Evolutionary conservation across 192 early-diverging fungal genomes (phyloP).

Genomic region (Lobosporangium transversale): DNA sequence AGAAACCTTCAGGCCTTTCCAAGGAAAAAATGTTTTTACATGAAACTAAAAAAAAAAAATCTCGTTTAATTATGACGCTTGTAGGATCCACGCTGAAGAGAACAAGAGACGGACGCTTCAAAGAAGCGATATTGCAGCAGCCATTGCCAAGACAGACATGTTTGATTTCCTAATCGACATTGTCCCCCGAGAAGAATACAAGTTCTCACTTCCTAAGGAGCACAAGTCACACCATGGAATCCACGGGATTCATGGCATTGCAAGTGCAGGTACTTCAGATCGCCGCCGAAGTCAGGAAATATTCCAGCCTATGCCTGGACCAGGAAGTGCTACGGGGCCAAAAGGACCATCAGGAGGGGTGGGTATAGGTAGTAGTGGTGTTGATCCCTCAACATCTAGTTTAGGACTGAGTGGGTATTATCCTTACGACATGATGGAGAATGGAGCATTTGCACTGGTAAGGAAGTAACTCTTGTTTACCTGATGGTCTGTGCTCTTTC

Average conservation of each 20-base stretch:
- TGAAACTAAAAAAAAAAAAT: background rate
- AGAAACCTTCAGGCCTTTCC: background rate
- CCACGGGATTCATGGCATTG: background rate
- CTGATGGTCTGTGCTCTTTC: conserved; percentile 6
- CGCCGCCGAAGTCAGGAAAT: conserved; percentile 35
- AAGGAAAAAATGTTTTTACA: background rate
- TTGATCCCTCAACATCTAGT: background rate
- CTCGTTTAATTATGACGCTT: too few relatives aligned
- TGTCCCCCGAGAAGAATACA: conserved; percentile 88
- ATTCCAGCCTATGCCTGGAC: conserved; percentile 29
- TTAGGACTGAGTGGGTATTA: conserved; percentile 27
- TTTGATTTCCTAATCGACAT: conserved; percentile 99
- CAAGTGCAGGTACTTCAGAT: background rate
- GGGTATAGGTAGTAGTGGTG: conserved; percentile 4
- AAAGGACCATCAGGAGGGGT: conserved; percentile 9
- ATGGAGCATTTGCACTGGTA: conserved; percentile 28
- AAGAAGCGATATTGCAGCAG: conserved; percentile 88
- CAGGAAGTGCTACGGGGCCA: conserved; percentile 5
- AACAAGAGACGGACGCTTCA: conserved; percentile 96
- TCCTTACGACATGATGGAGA: conserved; percentile 24
- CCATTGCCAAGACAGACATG: conserved; percentile 90
- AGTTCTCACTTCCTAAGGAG: conserved; percentile 55
- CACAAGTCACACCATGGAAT: conserved; percentile 26
- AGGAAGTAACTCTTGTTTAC: background rate
- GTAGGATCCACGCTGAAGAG: conserved; percentile 92